A percentile compares a stretch with the other conserved stretches of the same genome.
phyloP scores from a whole-genome alignment of 2,329 filamentous ascomycete species.

The Neonectria ditissima region DNA sequence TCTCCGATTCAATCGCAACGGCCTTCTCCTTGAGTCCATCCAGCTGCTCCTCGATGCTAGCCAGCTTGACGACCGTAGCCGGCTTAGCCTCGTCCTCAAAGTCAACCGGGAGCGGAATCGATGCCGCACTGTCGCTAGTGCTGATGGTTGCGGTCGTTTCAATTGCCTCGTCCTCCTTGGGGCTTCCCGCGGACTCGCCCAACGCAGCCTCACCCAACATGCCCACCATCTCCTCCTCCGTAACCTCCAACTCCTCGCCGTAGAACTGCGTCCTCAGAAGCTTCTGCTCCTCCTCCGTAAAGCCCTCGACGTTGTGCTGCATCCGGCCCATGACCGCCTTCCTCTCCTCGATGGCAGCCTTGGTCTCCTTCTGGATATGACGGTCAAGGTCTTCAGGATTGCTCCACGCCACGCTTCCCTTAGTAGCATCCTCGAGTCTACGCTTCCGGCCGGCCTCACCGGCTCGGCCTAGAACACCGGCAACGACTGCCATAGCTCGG shows the following conservation, averaged over 20 bases:
- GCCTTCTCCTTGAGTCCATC: constrained; percentile 16
- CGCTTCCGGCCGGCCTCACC: constrained; percentile 80
- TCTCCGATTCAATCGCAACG: constrained; percentile 20
- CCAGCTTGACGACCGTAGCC: not conserved
- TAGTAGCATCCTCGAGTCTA: constrained; percentile 71
- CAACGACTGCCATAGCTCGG: constrained; percentile 83
- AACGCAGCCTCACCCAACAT: constrained; percentile 46
- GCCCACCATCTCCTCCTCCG: constrained; percentile 53
- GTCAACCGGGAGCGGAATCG: not conserved
- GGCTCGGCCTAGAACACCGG: constrained; percentile 85
- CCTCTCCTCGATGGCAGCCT: constrained; percentile 47
- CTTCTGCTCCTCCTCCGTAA: constrained; percentile 54
- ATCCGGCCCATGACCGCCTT: constrained; percentile 53
- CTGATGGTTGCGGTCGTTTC: constrained; percentile 14
- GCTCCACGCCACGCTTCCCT: constrained; percentile 73
- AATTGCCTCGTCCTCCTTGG: constrained; percentile 27
- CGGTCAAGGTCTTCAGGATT: constrained; percentile 58
- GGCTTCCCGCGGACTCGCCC: not conserved
- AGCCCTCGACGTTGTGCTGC: constrained; percentile 51
- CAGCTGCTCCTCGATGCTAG: constrained; percentile 25
- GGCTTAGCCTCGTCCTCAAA: not conserved
- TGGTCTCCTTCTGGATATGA: constrained; percentile 53
- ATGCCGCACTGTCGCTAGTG: not conserved
- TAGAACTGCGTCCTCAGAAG: constrained; percentile 46
- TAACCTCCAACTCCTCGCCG: constrained; percentile 45